These are phyloP conservation scores for Alternaria brassicae DNA, from an alignment of 2,329 filamentous ascomycete genomes.

Conservation along the genomic window DNA sequence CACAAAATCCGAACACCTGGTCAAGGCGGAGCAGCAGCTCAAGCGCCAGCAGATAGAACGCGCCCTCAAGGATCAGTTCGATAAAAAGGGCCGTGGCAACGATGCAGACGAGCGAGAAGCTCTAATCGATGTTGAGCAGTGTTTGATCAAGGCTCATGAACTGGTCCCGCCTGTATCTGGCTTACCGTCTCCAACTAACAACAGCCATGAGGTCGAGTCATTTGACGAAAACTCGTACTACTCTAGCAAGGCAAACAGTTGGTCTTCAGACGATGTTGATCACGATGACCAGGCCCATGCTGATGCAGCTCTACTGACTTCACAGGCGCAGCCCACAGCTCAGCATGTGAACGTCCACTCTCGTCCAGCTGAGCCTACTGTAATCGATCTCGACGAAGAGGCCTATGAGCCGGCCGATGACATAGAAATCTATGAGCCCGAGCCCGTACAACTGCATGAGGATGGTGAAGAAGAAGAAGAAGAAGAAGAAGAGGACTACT, in stretches of 20 bases:
- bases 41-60: conserved; percentile 84
- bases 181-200: conserved; percentile 61
- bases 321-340: conserved; percentile 34
- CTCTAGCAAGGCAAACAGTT: conserved; percentile 87
- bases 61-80: conserved; percentile 76
- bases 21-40: conserved; percentile 80
- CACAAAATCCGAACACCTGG: conserved; percentile 83
- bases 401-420: conserved; percentile 50
- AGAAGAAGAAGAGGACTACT: conserved; percentile 53
- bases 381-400: conserved; percentile 50
- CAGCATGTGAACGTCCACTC: conserved; percentile 26
- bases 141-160: conserved; percentile 67
- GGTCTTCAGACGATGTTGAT: conserved; percentile 61
- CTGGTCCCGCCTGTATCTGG: conserved; percentile 74
- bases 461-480: conserved; percentile 50
- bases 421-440: conserved; percentile 50
- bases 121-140: conserved; percentile 52
- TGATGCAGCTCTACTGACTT: conserved; percentile 41
- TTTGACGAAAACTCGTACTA: conserved; percentile 96
- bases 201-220: conserved; percentile 75
- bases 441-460: conserved; percentile 35
- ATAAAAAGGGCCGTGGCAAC: conserved; percentile 63
- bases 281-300: conserved; percentile 36
- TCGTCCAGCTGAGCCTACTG: conserved; percentile 28
- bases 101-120: conserved; percentile 58